A percentile compares a stretch with the other conserved stretches of the same genome.
Conservation (phyloP, 1,139 yeast genomes). For the Yamadazyma sp. region DNA sequence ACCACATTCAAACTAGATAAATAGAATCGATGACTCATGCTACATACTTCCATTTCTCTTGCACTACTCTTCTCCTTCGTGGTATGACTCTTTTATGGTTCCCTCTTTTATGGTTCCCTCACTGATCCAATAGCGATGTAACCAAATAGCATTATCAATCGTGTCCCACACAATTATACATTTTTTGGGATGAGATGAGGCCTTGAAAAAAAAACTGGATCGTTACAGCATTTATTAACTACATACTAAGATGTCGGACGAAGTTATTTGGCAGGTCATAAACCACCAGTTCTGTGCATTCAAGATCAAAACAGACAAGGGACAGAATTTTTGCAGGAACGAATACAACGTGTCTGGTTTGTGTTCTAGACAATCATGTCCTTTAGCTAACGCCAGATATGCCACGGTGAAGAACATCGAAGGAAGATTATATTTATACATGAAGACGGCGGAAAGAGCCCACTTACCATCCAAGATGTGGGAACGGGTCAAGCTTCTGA, state of each 20-base stretch:
- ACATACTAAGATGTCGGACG: slow-evolving; percentile 41
- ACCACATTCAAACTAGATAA: too few relatives aligned
- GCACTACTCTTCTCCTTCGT: too few relatives aligned
- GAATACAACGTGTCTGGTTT: slow-evolving; percentile 90
- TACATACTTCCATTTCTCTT: too few relatives aligned
- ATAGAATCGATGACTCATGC: too few relatives aligned
- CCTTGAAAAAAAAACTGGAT: slow-evolving; percentile 3
- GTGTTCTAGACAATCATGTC: slow-evolving; percentile 91
- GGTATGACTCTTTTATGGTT: too few relatives aligned
- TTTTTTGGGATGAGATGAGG: slow-evolving; percentile 4
- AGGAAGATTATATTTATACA: slow-evolving; percentile 85
- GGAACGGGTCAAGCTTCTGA: slow-evolving; percentile 89
- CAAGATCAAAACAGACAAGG: slow-evolving; percentile 76
- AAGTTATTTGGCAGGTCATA: slow-evolving; percentile 88
- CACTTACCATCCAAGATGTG: slow-evolving; percentile 91
- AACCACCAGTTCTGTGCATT: slow-evolving; percentile 89
- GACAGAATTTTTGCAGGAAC: slow-evolving; percentile 81
- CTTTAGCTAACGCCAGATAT: slow-evolving; percentile 91
- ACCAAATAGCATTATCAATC: neutral
- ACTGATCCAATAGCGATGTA: slow-evolving; percentile 1
- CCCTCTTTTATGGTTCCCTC: neutral
- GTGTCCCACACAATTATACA: neutral
- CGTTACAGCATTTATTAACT: neutral
- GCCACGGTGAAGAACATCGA: slow-evolving; percentile 91
- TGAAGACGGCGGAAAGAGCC: slow-evolving; percentile 97